Base-by-base conservation (phyloP, 192 early-diverging fungal species). In the Chytriomyces sp. region DNA sequence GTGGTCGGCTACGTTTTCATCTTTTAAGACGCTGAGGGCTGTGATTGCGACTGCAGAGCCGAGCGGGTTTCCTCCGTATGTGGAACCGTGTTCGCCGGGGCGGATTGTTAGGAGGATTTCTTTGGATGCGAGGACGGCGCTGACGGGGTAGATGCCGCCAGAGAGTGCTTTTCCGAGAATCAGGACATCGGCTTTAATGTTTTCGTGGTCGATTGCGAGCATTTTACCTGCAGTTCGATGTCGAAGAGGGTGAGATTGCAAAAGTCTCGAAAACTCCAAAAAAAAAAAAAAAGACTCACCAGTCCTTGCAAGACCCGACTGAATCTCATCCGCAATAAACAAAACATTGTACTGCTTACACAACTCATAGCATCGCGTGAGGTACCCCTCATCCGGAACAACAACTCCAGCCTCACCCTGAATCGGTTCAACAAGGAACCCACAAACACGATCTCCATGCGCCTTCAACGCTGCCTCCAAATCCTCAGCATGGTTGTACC, bases 301-400 rank as follows among this genome's bases (percentile, higher is more conserved):
- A 10, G 96, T 98, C 75, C 97, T 92, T 5, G 87, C 95, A 26
- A 99, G 87, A 66, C 97, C 97, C 7, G 97, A 97, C 84, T 99
- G 97, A 80, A 99, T 95, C 85, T 99, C 97, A 82, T 99, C 97
- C 64, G 94, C 95, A 80, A 99, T 98, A 69, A 99, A 93, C 72
- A 99, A 86, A 43, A 97, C 96, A 77, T 98, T 97, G 89, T 99
- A 92, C 85, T 97, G 93, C 79, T 95, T 93, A 92, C 97, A 99
- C 61, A 99, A 89, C 24, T 92, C 94, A 77, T 93, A 91, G 80
- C 91, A 92, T 67, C 89, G 89, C 80, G 88, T 88, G 49, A 99
- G 84, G 86, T 99, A 99, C 13, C 96, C 96, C 1, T 92, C 87
- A 78, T 94, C 94, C 44, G 97, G 97, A 10, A 99, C 93, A 79